A percentile compares a stretch with the other conserved stretches of the same genome.
Conservation (phyloP, 2,329 filamentous ascomycete genomes). For the Diplocarpon rosae region DNA sequence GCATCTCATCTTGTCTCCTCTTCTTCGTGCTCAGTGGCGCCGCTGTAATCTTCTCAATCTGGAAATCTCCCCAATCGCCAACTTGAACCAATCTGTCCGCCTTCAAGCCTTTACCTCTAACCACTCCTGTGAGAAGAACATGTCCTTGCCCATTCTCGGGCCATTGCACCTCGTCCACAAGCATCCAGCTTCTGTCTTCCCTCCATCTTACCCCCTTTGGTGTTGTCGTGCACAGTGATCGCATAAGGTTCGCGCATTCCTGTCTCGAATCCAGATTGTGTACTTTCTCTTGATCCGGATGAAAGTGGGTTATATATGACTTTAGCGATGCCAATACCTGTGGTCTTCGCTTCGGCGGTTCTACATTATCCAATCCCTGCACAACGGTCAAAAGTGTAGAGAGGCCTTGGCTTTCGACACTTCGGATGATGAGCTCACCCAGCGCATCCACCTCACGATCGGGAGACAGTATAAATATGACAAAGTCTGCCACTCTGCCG, state of each 20-base stretch:
- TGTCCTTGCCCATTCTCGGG: conserved; percentile 46
- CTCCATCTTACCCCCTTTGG: conserved; percentile 94
- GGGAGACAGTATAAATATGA: conserved; percentile 75
- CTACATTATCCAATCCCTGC: conserved; percentile 65
- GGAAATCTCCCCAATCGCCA: conserved; percentile 88
- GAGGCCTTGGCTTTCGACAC: conserved; percentile 86
- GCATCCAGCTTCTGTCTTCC: conserved; percentile 91
- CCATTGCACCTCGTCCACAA: conserved; percentile 74
- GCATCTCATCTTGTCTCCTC: conserved; percentile 56
- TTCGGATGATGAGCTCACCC: conserved; percentile 75
- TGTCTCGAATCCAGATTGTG: conserved; percentile 80
- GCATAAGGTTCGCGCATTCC: conserved; percentile 82
- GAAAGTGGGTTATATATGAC: conserved; percentile 89
- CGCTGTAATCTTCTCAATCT: conserved; percentile 78
- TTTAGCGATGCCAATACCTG: conserved; percentile 75
- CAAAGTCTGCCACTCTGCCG: conserved; percentile 80
- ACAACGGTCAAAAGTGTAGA: conserved; percentile 85
- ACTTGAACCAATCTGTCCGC: conserved; percentile 83
- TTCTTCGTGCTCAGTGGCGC: conserved; percentile 55
- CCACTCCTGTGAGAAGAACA: conserved; percentile 70
- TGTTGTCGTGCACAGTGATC: conserved; percentile 81
- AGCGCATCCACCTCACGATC: conserved; percentile 73
- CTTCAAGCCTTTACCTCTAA: conserved; percentile 78
- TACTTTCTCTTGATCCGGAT: conserved; percentile 83
- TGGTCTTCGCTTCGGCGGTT: conserved; percentile 66